These are phyloP conservation scores for Arabidopsis lyrata DNA, from an alignment of 441 rosid genomes.

Conservation along the genomic window DNA sequence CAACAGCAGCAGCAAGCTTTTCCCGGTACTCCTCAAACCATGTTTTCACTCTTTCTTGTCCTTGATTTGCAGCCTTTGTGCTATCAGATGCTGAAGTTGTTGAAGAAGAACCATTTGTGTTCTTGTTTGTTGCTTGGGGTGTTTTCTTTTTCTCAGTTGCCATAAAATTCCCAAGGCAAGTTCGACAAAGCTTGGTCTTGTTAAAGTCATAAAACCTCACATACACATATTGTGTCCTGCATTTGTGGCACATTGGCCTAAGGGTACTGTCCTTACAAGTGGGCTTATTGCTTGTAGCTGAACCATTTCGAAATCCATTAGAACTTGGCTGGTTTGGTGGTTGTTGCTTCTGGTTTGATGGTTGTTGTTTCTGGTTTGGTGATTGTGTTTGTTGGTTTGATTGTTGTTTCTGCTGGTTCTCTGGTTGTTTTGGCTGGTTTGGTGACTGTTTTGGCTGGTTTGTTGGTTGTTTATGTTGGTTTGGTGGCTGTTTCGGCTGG, in stretches of 20 bases:
- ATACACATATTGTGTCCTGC: conserved; percentile 74
- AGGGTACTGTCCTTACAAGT: conserved; percentile 55
- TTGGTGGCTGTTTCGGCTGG: too few relatives aligned
- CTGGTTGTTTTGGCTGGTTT: too few relatives aligned
- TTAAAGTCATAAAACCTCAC: conserved; percentile 66
- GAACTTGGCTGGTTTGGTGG: conserved; percentile 14
- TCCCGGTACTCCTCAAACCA: neutral
- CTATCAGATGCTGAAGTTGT: too few relatives aligned
- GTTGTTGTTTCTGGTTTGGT: too few relatives aligned
- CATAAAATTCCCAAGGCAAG: conserved; percentile 65
- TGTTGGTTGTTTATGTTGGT: too few relatives aligned
- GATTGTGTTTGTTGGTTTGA: too few relatives aligned
- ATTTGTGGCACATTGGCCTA: conserved; percentile 82
- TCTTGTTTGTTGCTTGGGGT: conserved; percentile 43
- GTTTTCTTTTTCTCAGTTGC: conserved; percentile 66
- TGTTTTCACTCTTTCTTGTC: neutral
- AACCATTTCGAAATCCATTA: conserved; percentile 21
- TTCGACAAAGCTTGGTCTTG: conserved; percentile 74
- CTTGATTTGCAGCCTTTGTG: too few relatives aligned
- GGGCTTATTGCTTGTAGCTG: conserved; percentile 38
- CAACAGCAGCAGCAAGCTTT: neutral
- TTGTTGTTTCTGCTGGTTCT: too few relatives aligned
- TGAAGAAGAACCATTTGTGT: conserved; percentile 28
- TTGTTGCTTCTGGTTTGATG: too few relatives aligned
- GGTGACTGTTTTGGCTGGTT: too few relatives aligned